Base-by-base conservation (phyloP, 2,329 filamentous ascomycete species). In the Pseudogymnoascus pannorum region DNA sequence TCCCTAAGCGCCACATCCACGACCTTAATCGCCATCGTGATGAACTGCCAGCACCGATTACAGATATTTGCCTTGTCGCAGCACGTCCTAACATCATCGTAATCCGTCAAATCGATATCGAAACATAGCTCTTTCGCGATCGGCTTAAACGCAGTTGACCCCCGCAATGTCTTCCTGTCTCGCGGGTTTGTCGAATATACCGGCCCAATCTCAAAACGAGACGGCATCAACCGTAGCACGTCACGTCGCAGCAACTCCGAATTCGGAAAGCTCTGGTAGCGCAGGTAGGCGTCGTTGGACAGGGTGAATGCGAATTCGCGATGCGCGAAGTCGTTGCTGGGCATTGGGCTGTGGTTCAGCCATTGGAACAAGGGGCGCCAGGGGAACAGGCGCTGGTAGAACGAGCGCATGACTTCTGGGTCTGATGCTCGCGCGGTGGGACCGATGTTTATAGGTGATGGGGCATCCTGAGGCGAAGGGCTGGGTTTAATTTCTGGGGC, bases 61-160 rank as follows among this genome's bases (percentile, higher is more conserved):
- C 94, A 99, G 66, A 99, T 97, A 68, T 90, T 95, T 7, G 93
- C 91, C 72, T 93, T 92, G 69, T 87, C 86, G 73, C 94, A 99
- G 76, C 94, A 99, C 26, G 92, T 97, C 68, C 94, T 87, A 66
- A 99, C 90, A 66, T 96, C 91, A 73, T 99, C 94, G 75, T 99
- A 99, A 76, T 97, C 94, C 60, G 94, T 97, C 83, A 99, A 83
- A 83, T 99, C 94, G 70, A 99, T 97, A 87, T 99, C 94, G 75
- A 99, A 97, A 69, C 96, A 96, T 38, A 99, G 79, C 74, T 99
- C 94, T 74, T 99, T 99, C 61, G 89, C 83, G 31, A 97, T 75
- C 0, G 94, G 93, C 65, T 87, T 88, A 77, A 99, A 97, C 7
- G 90, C 85, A 57, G 85, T 85, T 35, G 87, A 83, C 74, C 92